Evolutionary conservation across 768 basidiomycete species (phyloP).

Genomic region (Lactarius tabidus): DNA sequence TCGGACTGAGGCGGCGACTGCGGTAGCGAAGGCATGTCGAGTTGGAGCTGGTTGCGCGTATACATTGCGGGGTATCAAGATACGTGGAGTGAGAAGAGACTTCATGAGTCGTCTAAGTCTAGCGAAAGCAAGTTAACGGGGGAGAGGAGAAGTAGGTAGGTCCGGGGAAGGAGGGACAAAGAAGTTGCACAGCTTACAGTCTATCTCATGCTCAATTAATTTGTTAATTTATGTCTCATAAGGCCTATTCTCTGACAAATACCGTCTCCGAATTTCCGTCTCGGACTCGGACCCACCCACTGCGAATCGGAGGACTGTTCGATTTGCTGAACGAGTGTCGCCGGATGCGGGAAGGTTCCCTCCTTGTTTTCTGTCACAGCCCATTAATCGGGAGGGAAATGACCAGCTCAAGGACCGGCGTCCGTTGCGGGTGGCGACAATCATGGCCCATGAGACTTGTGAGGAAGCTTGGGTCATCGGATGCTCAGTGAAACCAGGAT

Average conservation of each 20-base stretch:
- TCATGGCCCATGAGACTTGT: too few species aligned
- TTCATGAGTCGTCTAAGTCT: not conserved
- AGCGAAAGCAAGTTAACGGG: not conserved
- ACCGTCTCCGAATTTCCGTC: too few species aligned
- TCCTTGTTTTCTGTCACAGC: too few species aligned
- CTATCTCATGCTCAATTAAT: not conserved
- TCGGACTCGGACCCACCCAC: too few species aligned
- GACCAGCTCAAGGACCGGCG: too few species aligned
- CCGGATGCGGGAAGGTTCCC: too few species aligned
- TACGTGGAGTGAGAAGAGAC: not conserved
- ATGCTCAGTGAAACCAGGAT: too few species aligned
- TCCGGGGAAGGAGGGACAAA: not conserved
- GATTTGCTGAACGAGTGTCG: too few species aligned
- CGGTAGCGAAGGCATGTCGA: not conserved
- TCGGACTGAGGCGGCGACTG: not conserved
- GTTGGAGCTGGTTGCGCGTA: not conserved
- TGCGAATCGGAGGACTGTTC: too few species aligned
- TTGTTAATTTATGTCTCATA: not conserved
- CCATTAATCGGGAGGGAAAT: too few species aligned
- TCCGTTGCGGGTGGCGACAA: too few species aligned
- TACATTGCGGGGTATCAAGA: slow-evolving; percentile 10
- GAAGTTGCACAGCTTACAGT: not conserved
- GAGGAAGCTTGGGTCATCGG: too few species aligned
- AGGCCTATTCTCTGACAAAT: not conserved
- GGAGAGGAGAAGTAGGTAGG: not conserved